Evolutionary conservation across 2,329 filamentous ascomycete species (phyloP), one percentile per base, ranked within the genome.

Genomic region (Colletotrichum phormii): DNA sequence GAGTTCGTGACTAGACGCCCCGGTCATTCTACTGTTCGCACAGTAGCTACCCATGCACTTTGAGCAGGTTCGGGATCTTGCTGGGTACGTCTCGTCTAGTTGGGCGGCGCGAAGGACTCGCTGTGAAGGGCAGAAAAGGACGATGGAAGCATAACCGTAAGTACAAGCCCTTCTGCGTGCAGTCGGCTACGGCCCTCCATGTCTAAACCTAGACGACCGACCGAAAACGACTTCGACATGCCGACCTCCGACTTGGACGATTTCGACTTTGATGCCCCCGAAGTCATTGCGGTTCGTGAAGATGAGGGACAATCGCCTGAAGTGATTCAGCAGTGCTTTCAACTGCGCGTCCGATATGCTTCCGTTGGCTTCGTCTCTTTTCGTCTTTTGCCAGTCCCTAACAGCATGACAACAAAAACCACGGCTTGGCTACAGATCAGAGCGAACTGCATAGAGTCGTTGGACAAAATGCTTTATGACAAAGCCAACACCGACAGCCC

Each of bases 11-110:
- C 64, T 59, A 58, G 66, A 31, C 57, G 46, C 26, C 58, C 65
- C 49, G 15, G 66, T 62, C 66, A 68, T 49, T 68, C 58, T 63
- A 68, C 66, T 68, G 24, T 33, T 68, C 66, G 58, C 51, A 63
- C 35, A 63, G 35, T 31, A 68, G 66, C 35, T 55, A 5, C 35
- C 2, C 24, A 68, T 68, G 59, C 66, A 63, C 24, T 55, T 4
- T 55, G 59, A 68, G 66, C 26, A 18, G 51, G 24, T 6, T 68
- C 13, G 51, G 35, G 26, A 33, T 37, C 66, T n/a, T 15, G 49
- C 26, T 15, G 12, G 65, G 26, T 29, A 33, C 65, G n/a, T 63
- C 59, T 68, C 24, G 26, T 57, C 59, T 18, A 35, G 2, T 15
- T 46, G 24, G 33, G 49, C 7, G 49, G 58, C 51, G 49, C 24